Percentiles rank a stretch among this genome's conserved stretches.
These are phyloP conservation scores for Spirogloea muscicola DNA, from an alignment of 139 green algal genomes.

Conservation along the genomic window DNA sequence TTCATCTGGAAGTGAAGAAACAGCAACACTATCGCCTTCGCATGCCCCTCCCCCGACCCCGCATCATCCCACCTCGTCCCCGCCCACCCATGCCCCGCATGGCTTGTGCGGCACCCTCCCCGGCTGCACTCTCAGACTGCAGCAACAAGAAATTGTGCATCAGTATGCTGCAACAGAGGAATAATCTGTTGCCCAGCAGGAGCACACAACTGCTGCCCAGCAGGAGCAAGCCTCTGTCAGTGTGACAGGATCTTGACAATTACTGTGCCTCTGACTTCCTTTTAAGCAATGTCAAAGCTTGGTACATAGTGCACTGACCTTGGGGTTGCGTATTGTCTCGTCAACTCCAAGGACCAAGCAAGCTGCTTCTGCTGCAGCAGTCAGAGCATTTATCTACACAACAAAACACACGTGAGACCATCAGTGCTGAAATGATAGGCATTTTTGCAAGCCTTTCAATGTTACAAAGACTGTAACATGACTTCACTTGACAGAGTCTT, in stretches of 20 bases:
- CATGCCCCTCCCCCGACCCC: constrained; percentile 51
- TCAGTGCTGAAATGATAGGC: too few relatives aligned
- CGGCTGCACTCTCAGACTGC: constrained; percentile 38
- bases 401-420: too few relatives aligned
- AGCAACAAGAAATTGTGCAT: constrained; percentile 5
- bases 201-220: too few relatives aligned
- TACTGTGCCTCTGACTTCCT: neutral
- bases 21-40: constrained; percentile 14
- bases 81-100: constrained; percentile 39
- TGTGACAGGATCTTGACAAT: neutral
- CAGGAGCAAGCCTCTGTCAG: too few relatives aligned
- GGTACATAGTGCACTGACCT: neutral
- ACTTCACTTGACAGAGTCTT: too few relatives aligned
- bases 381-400: constrained; percentile 79
- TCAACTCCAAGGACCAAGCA: constrained; percentile 95
- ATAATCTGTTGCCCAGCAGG: too few relatives aligned
- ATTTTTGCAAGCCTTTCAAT: too few relatives aligned
- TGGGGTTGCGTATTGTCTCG: constrained; percentile 92
- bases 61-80: constrained; percentile 3
- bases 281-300: neutral
- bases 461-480: too few relatives aligned
- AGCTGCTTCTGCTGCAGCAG: constrained; percentile 85
- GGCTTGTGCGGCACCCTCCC: constrained; percentile 35
- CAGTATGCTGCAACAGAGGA: neutral
- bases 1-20: too few relatives aligned